Evolutionary conservation across 305 asterid genomes (phyloP).

Genomic region (Stenogyne calaminthoides): DNA sequence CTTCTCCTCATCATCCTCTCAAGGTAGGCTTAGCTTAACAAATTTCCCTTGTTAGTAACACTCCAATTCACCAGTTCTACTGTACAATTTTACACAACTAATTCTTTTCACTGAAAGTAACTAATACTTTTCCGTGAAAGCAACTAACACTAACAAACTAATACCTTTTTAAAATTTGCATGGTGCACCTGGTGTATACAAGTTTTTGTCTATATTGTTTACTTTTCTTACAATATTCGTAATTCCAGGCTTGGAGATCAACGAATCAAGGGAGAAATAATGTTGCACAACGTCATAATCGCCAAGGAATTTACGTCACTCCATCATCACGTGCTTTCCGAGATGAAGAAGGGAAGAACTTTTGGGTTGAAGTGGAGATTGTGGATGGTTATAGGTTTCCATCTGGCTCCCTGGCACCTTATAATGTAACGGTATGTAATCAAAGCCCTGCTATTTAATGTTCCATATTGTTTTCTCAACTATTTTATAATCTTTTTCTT

Average conservation of each 20-base stretch:
- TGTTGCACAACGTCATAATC: slow-evolving; percentile 62
- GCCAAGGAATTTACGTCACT: slow-evolving; percentile 83
- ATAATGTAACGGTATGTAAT: slow-evolving; percentile 79
- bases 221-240: slow-evolving; percentile 30
- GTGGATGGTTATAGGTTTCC: slow-evolving; percentile 79
- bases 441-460: not conserved
- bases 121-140: too few relatives aligned
- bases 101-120: not conserved
- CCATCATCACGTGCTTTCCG: slow-evolving; percentile 90
- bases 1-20: slow-evolving; percentile 97
- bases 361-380: slow-evolving; percentile 92
- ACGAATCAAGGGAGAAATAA: slow-evolving; percentile 89
- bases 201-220: not conserved
- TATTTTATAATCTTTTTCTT: slow-evolving; percentile 23
- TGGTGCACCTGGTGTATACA: not conserved
- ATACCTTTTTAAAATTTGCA: not conserved
- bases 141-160: not conserved
- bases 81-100: not conserved
- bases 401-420: slow-evolving; percentile 91
- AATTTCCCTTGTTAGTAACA: not conserved
- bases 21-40: slow-evolving; percentile 51
- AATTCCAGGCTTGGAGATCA: slow-evolving; percentile 85
- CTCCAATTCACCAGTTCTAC: too few relatives aligned
- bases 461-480: not conserved
- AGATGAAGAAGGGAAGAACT: slow-evolving; percentile 97